phyloP scores from a whole-genome alignment of 108 stramenopile genomes.

The Chaetoceros muelleri region DNA sequence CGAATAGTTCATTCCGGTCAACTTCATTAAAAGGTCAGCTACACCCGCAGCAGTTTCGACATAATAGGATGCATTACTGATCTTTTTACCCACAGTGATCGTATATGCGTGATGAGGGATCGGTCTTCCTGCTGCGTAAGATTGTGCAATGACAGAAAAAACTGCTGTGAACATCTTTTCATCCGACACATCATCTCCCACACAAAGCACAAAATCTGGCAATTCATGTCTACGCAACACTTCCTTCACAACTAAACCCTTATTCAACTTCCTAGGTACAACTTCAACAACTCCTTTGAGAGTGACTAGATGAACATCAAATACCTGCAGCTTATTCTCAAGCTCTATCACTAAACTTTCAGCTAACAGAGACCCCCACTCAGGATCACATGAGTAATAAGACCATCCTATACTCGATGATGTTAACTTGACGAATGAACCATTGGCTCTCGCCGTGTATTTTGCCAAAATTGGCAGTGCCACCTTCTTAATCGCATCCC shows the following conservation, averaged over 20 bases:
- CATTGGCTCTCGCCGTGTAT: constrained; percentile 90
- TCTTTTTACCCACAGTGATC: constrained; percentile 80
- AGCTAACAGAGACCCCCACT: constrained; percentile 96
- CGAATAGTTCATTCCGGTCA: constrained; percentile 11
- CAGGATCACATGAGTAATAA: constrained; percentile 97
- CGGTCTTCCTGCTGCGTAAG: background rate
- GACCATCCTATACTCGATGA: constrained; percentile 93
- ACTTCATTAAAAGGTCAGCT: constrained; percentile 45
- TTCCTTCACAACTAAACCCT: constrained; percentile 81
- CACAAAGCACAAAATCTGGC: constrained; percentile 86
- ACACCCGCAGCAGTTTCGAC: constrained; percentile 77
- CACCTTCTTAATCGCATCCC: constrained; percentile 79
- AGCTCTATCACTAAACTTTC: constrained; percentile 85
- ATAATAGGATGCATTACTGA: constrained; percentile 70
- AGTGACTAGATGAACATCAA: constrained; percentile 89
- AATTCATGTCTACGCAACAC: constrained; percentile 41
- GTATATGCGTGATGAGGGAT: constrained; percentile 36
- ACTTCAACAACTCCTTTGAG: constrained; percentile 86
- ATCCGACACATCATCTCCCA: constrained; percentile 93
- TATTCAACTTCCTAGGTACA: constrained; percentile 73
- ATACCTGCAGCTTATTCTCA: constrained; percentile 71
- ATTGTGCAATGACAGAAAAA: constrained; percentile 48
- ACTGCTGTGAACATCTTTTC: constrained; percentile 96
- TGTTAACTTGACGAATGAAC: constrained; percentile 83
- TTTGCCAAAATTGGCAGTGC: constrained; percentile 88